These are phyloP conservation scores for Cystobasidiopsis lactophilus DNA, from an alignment of 768 basidiomycete genomes.

Conservation along the genomic window DNA sequence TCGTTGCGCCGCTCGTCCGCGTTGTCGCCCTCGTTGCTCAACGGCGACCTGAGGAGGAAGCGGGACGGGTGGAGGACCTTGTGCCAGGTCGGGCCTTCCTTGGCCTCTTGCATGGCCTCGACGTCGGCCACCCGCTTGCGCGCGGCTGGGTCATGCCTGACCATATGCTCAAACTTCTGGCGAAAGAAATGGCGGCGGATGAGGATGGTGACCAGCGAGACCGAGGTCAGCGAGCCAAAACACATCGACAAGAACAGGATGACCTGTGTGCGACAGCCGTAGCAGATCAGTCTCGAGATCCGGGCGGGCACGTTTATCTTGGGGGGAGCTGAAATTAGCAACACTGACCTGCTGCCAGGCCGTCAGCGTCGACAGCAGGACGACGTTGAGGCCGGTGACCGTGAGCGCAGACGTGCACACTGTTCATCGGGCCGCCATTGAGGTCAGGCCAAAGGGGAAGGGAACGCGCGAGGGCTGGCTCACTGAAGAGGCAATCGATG, in stretches of 20 bases:
- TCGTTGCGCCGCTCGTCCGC: constrained; percentile 17
- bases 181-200: constrained; percentile 57
- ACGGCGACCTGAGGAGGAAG: constrained; percentile 39
- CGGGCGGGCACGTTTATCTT: not conserved
- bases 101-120: not conserved
- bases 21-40: constrained; percentile 29
- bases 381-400: constrained; percentile 30
- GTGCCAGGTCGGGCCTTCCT: not conserved
- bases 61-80: not conserved
- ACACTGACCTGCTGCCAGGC: constrained; percentile 22
- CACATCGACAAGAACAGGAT: constrained; percentile 9
- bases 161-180: constrained; percentile 35
- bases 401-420: constrained; percentile 43
- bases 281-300: constrained; percentile 2
- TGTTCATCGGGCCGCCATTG: not conserved
- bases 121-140: not conserved
- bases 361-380: constrained; percentile 19
- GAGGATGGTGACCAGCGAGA: constrained; percentile 67
- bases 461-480: not conserved
- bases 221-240: constrained; percentile 35
- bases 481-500: constrained; percentile 48
- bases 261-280: no score
- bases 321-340: constrained; percentile 34
- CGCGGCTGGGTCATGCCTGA: constrained; percentile 7
- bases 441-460: not conserved